Conservation (phyloP, 768 basidiomycete genomes). For the Lactifluus pinguis region DNA sequence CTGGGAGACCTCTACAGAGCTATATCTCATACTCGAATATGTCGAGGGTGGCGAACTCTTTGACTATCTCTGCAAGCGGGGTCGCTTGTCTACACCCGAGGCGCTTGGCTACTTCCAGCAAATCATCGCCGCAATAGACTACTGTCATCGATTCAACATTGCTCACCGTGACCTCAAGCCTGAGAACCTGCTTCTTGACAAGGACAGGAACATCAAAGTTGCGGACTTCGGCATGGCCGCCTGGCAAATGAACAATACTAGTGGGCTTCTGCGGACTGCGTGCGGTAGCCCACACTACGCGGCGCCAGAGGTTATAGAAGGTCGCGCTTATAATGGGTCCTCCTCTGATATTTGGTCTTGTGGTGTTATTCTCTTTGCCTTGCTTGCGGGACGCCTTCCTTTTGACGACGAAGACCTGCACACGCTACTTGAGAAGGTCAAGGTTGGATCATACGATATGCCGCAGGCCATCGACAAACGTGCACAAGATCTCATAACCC, state of each 20-base stretch:
- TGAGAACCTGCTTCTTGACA: constrained; percentile 85
- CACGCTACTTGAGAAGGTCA: constrained; percentile 73
- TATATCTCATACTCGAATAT: constrained; percentile 91
- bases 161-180: constrained; percentile 89
- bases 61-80: constrained; percentile 78
- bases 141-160: constrained; percentile 91
- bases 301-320: constrained; percentile 83
- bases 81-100: constrained; percentile 59
- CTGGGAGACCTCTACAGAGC: constrained; percentile 85
- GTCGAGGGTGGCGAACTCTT: constrained; percentile 93
- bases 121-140: constrained; percentile 84
- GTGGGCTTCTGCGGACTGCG: constrained; percentile 62
- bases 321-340: constrained; percentile 74
- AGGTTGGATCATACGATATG: constrained; percentile 62
- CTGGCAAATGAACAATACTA: constrained; percentile 60
- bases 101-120: constrained; percentile 87
- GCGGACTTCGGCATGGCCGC: constrained; percentile 98
- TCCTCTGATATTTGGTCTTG: constrained; percentile 97
- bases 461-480: constrained; percentile 56
- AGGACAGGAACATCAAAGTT: constrained; percentile 81
- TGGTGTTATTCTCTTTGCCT: constrained; percentile 84
- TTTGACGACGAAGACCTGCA: constrained; percentile 86
- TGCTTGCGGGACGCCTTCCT: constrained; percentile 82
- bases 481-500: constrained; percentile 67
- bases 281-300: constrained; percentile 96